phyloP scores from a whole-genome alignment of 345 rosid species.

The Populus euphratica region DNA sequence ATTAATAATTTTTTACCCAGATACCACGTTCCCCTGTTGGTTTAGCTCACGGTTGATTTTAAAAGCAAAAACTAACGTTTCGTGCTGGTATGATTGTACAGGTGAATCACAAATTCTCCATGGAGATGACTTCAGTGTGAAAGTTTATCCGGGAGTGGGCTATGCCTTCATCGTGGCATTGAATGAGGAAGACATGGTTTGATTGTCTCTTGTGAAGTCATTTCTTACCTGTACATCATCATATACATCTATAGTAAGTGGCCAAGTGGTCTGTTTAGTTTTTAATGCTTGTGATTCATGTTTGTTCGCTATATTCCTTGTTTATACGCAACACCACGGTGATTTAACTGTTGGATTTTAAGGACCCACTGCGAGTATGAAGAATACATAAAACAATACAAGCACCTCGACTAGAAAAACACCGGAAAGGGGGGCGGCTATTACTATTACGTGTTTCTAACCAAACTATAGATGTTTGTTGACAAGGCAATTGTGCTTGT shows the following conservation, averaged over 20 bases:
- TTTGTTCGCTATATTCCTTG: no score
- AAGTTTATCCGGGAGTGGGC: constrained; percentile 61
- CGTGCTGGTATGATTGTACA: constrained; percentile 14
- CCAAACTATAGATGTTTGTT: constrained; percentile 31
- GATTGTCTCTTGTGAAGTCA: constrained; percentile 7
- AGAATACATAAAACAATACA: not conserved
- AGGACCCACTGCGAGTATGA: not conserved
- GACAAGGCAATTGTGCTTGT: constrained; percentile 51
- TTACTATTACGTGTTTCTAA: constrained; percentile 14
- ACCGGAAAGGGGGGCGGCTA: not conserved
- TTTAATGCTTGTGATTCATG: no score
- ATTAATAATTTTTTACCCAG: not conserved
- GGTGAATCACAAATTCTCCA: constrained; percentile 48
- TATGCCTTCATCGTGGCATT: constrained; percentile 57
- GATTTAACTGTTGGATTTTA: not conserved
- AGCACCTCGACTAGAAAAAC: not conserved
- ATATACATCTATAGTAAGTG: no score
- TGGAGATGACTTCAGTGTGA: constrained; percentile 51
- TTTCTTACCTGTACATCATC: not conserved
- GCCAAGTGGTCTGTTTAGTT: no score
- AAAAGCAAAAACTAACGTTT: not conserved
- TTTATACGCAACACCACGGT: no score
- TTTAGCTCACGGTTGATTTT: not conserved
- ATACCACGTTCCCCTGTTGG: not conserved
- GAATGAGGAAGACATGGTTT: constrained; percentile 36